These are phyloP conservation scores for Thalassia testudinum DNA, from an alignment of 116 monocot genomes.

Conservation along the genomic window DNA sequence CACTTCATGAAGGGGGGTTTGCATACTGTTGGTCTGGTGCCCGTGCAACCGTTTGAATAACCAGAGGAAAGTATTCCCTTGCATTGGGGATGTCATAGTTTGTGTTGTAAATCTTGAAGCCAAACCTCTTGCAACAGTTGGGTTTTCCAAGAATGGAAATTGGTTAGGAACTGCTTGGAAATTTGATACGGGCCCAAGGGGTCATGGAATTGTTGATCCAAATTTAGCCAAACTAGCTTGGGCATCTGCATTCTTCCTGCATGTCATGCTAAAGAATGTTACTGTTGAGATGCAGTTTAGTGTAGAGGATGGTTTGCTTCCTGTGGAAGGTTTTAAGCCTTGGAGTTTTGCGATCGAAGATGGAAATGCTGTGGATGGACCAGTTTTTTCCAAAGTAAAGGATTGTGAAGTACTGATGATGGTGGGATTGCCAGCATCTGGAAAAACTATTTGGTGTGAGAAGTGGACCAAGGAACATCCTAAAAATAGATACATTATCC, in stretches of 20 bases:
- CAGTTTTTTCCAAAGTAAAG: conserved; percentile 18
- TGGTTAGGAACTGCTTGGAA: conserved; percentile 36
- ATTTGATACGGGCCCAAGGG: conserved; percentile 37
- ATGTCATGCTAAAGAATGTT: conserved; percentile 71
- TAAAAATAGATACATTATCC: conserved; percentile 50
- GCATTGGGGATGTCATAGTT: conserved; percentile 45
- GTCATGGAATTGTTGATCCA: conserved; percentile 25
- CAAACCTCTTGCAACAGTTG: conserved; percentile 29
- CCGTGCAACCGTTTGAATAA: conserved; percentile 48
- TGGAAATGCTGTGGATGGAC: conserved; percentile 40
- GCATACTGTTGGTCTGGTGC: conserved; percentile 84
- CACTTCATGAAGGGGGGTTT: conserved; percentile 43
- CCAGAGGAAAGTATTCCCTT: conserved; percentile 52
- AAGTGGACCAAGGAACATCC: conserved; percentile 51
- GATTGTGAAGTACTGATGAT: conserved; percentile 65
- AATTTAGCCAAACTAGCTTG: conserved; percentile 9
- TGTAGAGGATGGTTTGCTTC: conserved; percentile 37
- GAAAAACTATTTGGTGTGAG: conserved; percentile 67
- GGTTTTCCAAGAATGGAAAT: conserved; percentile 51
- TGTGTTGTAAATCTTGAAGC: conserved; percentile 49
- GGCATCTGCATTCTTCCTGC: conserved; percentile 57
- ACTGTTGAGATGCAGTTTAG: conserved; percentile 48
- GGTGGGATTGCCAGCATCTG: conserved; percentile 67
- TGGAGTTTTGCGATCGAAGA: conserved; percentile 45
- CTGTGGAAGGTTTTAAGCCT: conserved; percentile 40